Evolutionary conservation across 176 grass and related monocot genomes (phyloP).

Genomic region (Oryza punctata): DNA sequence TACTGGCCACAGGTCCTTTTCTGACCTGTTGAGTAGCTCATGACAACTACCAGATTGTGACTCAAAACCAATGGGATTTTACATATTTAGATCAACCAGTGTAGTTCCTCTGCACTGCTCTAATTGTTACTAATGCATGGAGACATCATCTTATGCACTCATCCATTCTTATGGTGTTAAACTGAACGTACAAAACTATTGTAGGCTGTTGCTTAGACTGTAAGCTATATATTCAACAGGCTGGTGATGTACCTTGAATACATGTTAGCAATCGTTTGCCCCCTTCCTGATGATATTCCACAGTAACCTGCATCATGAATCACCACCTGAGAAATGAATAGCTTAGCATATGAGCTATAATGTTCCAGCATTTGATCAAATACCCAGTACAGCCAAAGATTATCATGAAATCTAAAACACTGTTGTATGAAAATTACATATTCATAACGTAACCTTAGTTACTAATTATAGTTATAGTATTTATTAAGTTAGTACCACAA

Average conservation of each 20-base stretch:
- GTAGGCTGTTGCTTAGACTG: background rate
- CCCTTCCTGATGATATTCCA: background rate
- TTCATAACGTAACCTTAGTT: background rate
- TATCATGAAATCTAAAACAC: background rate
- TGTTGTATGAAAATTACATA: background rate
- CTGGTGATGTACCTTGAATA: background rate
- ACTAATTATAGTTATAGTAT: background rate
- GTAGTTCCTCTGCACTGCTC: background rate
- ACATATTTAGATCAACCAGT: background rate
- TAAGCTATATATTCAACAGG: background rate
- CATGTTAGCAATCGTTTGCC: background rate
- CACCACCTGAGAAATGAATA: background rate
- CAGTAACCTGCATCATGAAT: background rate
- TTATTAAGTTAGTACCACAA: background rate
- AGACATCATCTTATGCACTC: background rate
- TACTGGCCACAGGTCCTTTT: background rate
- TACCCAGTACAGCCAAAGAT: background rate
- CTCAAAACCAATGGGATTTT: background rate
- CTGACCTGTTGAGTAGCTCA: slow-evolving; percentile 8
- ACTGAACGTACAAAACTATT: background rate
- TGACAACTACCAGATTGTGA: background rate
- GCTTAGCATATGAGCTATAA: background rate
- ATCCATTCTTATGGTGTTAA: background rate
- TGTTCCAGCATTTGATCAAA: background rate
- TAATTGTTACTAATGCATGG: background rate